Base-by-base conservation (phyloP, 495 filamentous ascomycete species). In the Xylaria longipes region DNA sequence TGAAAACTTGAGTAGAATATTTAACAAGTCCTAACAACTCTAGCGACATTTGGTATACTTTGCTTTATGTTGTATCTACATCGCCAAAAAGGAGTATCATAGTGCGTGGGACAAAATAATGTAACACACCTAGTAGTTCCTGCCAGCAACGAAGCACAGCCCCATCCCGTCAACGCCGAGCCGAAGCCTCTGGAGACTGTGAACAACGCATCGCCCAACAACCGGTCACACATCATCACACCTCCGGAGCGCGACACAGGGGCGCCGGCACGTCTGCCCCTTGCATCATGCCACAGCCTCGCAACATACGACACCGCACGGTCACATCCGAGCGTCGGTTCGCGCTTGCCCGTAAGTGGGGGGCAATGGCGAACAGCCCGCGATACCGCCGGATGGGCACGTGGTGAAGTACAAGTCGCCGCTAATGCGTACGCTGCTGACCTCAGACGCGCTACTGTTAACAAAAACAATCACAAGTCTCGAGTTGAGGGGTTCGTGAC, bases 241-340 rank as follows among this genome's bases (percentile, higher is more conserved):
- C 22, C 52, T 31, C 27, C 52, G 27, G 14, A 17, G 31, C 14
- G 52, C 52, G 14, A 17, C 52, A 7, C 52, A 7, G 27, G 1
- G 2, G 31, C 27, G 27, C 52, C 27, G 25, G 52, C 1, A 56
- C 12, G 4, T 31, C 17, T 15, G 9, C 22, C 46, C 46, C 48
- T 52, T 56, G 27, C 27, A 56, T 56, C 52, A 31, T 56, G 14
- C 52, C 52, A 56, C 27, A 31, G 52, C 27, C 52, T 56, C 27
- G 52, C 27, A 56, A 56, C 52, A 56, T 56, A 56, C 52, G 52
- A 56, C 27, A 56, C 27, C 25, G 52, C 52, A 56, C 52, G 52
- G 27, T 25, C 27, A 56, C 12, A 56, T 29, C 52, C 27, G 27
- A 29, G 52, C 14, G 52, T 31, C 52, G 27, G 52, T 31, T 56